Evolutionary conservation across 2,329 filamentous ascomycete genomes (phyloP), one percentile per base, ranked within the genome.

Genomic region (Escovopsis sp.): DNA sequence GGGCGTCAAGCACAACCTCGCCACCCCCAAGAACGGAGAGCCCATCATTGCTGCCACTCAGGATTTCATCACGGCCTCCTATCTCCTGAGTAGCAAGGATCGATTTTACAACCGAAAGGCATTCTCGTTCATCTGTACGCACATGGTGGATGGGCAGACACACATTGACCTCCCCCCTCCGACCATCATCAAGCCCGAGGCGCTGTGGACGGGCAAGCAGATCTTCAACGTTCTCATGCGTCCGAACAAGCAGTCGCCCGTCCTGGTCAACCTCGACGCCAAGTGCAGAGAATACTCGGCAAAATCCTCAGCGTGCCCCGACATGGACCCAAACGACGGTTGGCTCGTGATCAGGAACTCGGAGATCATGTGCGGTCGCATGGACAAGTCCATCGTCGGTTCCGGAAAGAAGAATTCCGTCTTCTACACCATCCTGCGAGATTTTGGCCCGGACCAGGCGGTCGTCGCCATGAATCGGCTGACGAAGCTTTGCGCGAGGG

Each of bases 21-120:
- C 83, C 4, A 98, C 91, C 0, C 91, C 91, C 1, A 95, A 95
- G 62, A 96, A 96, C 63, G 91, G 91, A 57, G 89, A 94, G 52
- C 91, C 91, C 2, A 94, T 98, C 53, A 96, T 98, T 64, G 87
- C 88, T 14, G 89, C 91, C n/a, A 98, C 94, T 27, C 91, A 98
- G 56, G 91, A 98, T 70, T 98, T 98, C 65, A 96, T 98, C 53
- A 96, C 89, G 24, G 88, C 88, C 4, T 84, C 91, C 0, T 98
- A 87, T 56, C 66, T 96, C 4, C 69, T 96, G 24, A 94, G 86
- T 52, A 84, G 80, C 60, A 96, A 96, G 57, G 89, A 96, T 57
- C 76, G 79, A 43, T 96, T 98, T 62, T 94, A 84, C 54, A 86
- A 94, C 53, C 79, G 89, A 40, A 82, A 81, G 51, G 80, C 83